Evolutionary conservation across 192 early-diverging fungal genomes (phyloP), one percentile per base, ranked within the genome.

Genomic region (Coemansia interrupta): DNA sequence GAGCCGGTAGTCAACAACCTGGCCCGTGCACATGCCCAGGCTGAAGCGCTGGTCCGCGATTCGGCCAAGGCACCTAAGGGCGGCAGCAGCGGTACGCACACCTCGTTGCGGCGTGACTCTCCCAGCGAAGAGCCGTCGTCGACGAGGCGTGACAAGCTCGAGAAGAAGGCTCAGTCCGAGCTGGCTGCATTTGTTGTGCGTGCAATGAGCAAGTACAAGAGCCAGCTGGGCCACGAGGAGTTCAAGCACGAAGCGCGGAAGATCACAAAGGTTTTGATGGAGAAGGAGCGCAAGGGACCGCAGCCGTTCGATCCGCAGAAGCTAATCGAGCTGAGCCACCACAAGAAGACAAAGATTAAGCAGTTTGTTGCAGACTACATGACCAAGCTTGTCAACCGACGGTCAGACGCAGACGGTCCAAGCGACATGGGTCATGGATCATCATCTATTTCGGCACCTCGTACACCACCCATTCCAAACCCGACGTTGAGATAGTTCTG

Each of bases 231-330:
- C 22, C 70, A 70, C 53, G 74, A 73, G 12, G 59, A 70, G 22
- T 82, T 82, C 43, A 82, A 82, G 68, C 70, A 68, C 43, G 73
- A 76, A 58, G 80, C 80, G 3, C 67, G 72, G 36, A 82, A 82
- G 55, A 61, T 82, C 29, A 78, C 71, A 28, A 77, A 72, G 56
- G 68, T 82, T 26, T 46, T 82, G 32, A 63, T 82, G 70, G 80
- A 82, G 47, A 82, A 82, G 60, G 80, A 82, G 44, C 67, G 68
- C 62, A 73, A 73, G 56, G 53, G 59, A 29, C 58, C 64, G 10
- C 46, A 61, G 10, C 51, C 61, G 7, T 82, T 74, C 51, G 70
- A 70, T 17, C 70, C 70, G 13, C 47, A 47, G 13, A 70, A 66
- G 64, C 65, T 82, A 11, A 63, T 78, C 17, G 72, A 78, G 11